phyloP scores from a whole-genome alignment of 2,329 filamentous ascomycete species.

The Fusarium nematophilum region DNA sequence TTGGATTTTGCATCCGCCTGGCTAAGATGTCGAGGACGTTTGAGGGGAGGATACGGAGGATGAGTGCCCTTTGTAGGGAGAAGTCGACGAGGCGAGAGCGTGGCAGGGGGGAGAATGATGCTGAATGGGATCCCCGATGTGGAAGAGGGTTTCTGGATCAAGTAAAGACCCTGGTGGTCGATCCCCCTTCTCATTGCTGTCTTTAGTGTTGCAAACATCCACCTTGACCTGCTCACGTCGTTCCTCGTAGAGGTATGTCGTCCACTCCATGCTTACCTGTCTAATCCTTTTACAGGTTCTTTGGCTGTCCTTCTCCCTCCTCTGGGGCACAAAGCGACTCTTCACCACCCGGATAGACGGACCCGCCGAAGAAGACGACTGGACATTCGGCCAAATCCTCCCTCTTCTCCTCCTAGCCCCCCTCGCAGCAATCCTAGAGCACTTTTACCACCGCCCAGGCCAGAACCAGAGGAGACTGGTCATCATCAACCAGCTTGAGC shows the following conservation, averaged over 20 bases:
- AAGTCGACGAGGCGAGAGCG: not conserved
- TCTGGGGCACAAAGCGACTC: not conserved
- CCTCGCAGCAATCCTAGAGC: not conserved
- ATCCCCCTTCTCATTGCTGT: not conserved
- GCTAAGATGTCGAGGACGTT: not conserved
- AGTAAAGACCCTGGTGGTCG: too few species aligned
- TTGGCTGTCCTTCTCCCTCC: not conserved
- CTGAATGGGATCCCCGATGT: not conserved
- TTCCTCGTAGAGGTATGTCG: slow-evolving; percentile 10
- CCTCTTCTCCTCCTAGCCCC: not conserved
- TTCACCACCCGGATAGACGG: rapidly evolving
- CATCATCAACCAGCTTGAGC: too few species aligned
- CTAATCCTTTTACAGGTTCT: not conserved
- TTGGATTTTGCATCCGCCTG: not conserved
- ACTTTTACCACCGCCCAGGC: not conserved
- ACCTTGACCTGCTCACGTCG: not conserved
- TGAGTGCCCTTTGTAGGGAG: not conserved
- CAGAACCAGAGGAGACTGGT: too few species aligned
- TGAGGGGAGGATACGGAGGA: not conserved
- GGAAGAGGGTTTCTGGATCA: too few species aligned
- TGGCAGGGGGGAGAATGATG: not conserved
- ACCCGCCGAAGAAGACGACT: not conserved
- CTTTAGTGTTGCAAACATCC: not conserved
- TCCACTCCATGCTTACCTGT: not conserved
- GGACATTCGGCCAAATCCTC: slow-evolving; percentile 12